Base-by-base conservation (phyloP, 2,329 filamentous ascomycete species). In the Exutisphaerella laricina region DNA sequence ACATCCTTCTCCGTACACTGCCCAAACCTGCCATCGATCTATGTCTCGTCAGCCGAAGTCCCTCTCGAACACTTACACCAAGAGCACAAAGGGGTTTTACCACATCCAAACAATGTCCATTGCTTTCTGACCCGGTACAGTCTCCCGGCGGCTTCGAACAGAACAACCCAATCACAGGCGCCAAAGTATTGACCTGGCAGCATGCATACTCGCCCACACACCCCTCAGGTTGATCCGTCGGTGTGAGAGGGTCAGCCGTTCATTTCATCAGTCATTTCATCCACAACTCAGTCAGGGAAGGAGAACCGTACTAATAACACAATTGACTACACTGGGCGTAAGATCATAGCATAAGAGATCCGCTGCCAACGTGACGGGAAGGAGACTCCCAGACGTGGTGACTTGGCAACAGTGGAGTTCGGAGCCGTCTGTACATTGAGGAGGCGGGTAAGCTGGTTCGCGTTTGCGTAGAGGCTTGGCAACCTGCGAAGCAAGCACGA, bases 271-370 rank as follows among this genome's bases (percentile, higher is more conserved):
- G n/a, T n/a, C n/a, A n/a, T n/a, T n/a, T n/a, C n/a, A n/a, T n/a
- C n/a, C n/a, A 25, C 18, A 41, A 10, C 10, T 16, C 9, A 21
- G 28, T 32, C 12, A 33, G 14, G 8, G 14, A 14, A 1, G 23
- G 28, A 10, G 14, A 40, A n/a, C 8, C 40, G 4, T 16, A 49
- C 48, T 44, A 13, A 53, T 51, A 8, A 53, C 35, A 32, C 50
- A 53, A 21, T 53, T 53, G n/a, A 49, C 42, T 4, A 44, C 46
- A 12, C 48, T 43, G 5, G 50, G 50, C 4, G 50, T 53, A n/a
- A 53, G 26, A 17, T 51, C 48, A 17, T 53, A 53, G 38, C 50
- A 53, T 7, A 39, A 26, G 1, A 53, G 12, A 25, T 53, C 44
- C 4, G 48, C 41, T 1, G 41, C 39, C 3, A 37, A 22, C 4